A percentile compares a stretch with the other conserved stretches of the same genome.
These are phyloP conservation scores for Plasmodium berghei DNA, from an alignment of 169 alveolate species.

Conservation along the genomic window DNA sequence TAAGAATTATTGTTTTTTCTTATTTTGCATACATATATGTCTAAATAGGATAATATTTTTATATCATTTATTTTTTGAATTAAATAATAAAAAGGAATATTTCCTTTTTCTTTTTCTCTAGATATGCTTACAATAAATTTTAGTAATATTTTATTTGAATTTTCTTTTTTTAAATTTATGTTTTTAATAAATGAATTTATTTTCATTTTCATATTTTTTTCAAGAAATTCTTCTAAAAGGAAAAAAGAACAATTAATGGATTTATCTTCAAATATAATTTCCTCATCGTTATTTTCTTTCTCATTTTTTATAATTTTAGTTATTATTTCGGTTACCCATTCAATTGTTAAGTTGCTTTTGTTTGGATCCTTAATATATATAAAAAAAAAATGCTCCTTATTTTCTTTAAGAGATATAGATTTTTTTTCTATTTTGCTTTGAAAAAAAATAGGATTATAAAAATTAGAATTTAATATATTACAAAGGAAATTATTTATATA, in stretches of 20 bases:
- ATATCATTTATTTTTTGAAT: constrained; percentile 37
- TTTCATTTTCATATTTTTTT: constrained; percentile 51
- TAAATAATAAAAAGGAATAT: constrained; percentile 27
- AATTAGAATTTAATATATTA: constrained; percentile 4
- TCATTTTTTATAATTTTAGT: neutral
- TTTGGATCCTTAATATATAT: constrained; percentile 12
- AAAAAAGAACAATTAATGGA: constrained; percentile 16
- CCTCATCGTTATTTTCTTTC: neutral
- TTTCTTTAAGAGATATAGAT: constrained; percentile 19
- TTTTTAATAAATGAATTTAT: constrained; percentile 26
- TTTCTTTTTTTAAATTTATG: constrained; percentile 9
- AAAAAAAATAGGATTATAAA: constrained; percentile 10
- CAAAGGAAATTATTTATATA: constrained; percentile 2
- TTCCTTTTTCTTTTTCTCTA: neutral
- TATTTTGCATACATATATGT: constrained; percentile 38
- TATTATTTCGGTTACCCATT: constrained; percentile 29
- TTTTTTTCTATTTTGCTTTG: constrained; percentile 14
- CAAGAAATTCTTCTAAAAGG: constrained; percentile 54
- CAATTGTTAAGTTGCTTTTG: constrained; percentile 29
- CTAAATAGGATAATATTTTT: constrained; percentile 23
- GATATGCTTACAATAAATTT: constrained; percentile 41
- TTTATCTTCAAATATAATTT: neutral
- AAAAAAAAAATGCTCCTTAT: constrained; percentile 59
- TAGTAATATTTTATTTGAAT: constrained; percentile 33
- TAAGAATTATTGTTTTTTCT: neutral